Evolutionary conservation across 2,329 filamentous ascomycete species (phyloP).

Genomic region (Amesomyces nigricolor): DNA sequence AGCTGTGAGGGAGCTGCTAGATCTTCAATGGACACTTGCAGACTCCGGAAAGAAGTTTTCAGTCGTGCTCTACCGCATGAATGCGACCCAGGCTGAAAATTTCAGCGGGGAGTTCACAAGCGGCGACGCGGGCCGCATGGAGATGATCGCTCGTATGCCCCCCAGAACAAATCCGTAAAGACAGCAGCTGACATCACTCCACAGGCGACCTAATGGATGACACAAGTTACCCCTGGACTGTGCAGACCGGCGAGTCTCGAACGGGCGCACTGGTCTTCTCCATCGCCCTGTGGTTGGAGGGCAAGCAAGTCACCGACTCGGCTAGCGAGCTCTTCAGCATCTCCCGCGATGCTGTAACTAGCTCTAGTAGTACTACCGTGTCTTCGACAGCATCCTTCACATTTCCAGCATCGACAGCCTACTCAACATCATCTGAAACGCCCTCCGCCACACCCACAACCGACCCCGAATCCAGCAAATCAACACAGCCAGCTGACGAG

Average conservation of each 20-base stretch:
- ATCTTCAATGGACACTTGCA: neutral
- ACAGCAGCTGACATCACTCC: neutral
- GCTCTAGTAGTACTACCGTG: neutral
- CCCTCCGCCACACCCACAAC: neutral
- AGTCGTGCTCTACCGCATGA: neutral
- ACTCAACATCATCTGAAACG: neutral
- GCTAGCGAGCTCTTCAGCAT: conserved; percentile 7
- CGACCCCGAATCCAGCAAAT: neutral
- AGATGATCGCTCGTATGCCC: conserved; percentile 8
- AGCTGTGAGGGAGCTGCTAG: neutral
- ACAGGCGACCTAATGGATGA: neutral
- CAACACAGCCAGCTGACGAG: neutral
- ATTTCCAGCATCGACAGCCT: neutral
- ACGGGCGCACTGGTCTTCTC: neutral
- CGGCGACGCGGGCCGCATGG: neutral
- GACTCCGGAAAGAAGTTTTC: neutral
- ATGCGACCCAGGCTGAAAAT: neutral
- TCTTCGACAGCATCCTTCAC: neutral
- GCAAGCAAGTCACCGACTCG: conserved; percentile 1
- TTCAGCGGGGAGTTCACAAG: neutral
- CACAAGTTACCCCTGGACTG: neutral
- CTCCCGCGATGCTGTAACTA: neutral
- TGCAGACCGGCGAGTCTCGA: neutral
- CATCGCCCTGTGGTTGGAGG: conserved; percentile 5
- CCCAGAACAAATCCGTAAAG: neutral